Base-by-base conservation (phyloP, 2,329 filamentous ascomycete genomes). In the Aureobasidium namibiae region DNA sequence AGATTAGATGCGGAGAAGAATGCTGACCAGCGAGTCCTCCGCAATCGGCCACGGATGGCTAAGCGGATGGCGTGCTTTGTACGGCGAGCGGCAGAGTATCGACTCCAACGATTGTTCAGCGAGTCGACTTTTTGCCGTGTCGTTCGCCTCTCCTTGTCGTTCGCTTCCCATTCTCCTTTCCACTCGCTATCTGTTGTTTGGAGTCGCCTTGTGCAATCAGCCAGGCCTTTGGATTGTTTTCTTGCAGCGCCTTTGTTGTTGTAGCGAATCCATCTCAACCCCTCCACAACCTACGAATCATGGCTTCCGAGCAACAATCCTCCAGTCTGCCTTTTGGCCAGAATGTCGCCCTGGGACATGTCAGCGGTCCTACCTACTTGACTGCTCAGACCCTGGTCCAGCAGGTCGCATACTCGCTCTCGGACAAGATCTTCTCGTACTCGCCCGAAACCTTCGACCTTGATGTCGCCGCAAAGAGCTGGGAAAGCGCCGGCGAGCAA, bases 351-450 rank as follows among this genome's bases (percentile, higher is more conserved):
- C 73, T 84, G 61, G 75, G 76, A 58, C 77, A 78, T 61, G 89
- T 97, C 73, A 86, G 82, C 62, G 94, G 92, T 16, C 89, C 92
- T 65, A 94, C 89, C 59, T 99, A 99, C 75, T 82, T 92, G 62
- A 97, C 92, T 41, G 89, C 91, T 31, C 94, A 99, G 76, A 85
- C 90, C 23, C 83, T 99, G 59, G 88, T 97, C 64, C 94, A 99
- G 78, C 94, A 99, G 76, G 88, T 97, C 64, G 90, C 92, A 62
- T 99, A 96, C 77, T 84, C 89, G 64, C 82, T 99, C 62, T 97
- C 92, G 60, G 92, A 97, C 80, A 96, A 95, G 80, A 86, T 97
- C 76, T 99, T 96, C 78, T 89, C 92, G 60, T 97, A 95, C 79
- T 97, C 92, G 2, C 90, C 92, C 29, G 89, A 95, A 69, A 89